These are phyloP conservation scores for Talaromyces ruber DNA, from an alignment of 495 filamentous ascomycete species.

Conservation along the genomic window DNA sequence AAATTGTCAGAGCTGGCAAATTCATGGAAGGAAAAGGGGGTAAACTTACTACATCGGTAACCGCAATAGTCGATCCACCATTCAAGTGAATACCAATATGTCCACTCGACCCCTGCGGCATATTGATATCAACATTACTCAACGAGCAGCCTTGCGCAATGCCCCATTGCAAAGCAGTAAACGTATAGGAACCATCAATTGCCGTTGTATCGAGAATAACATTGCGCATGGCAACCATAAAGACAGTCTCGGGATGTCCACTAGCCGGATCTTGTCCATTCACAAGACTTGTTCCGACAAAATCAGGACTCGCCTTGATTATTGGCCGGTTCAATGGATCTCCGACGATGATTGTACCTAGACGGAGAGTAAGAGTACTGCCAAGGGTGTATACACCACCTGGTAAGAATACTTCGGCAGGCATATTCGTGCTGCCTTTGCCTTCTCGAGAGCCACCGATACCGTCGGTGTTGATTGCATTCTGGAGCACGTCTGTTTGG, in stretches of 20 bases:
- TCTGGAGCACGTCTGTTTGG: conserved; percentile 32
- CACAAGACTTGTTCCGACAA: conserved; percentile 10
- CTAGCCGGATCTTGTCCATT: conserved; percentile 22
- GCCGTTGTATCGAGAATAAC: conserved; percentile 31
- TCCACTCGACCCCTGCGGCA: conserved; percentile 44
- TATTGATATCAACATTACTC: conserved; percentile 65
- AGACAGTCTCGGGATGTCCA: conserved; percentile 29
- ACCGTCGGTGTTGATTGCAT: conserved; percentile 28
- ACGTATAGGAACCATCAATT: conserved; percentile 13
- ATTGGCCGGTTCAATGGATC: conserved; percentile 12
- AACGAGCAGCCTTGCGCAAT: conserved; percentile 61
- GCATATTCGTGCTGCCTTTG: conserved; percentile 12
- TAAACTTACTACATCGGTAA: conserved; percentile 40
- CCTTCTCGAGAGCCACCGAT: conserved; percentile 25
- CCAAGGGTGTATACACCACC: conserved; percentile 25
- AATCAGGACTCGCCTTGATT: conserved; percentile 14
- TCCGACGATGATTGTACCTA: conserved; percentile 24
- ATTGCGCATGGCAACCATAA: conserved; percentile 35
- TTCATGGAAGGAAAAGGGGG: not conserved
- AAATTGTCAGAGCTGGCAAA: conserved; percentile 8
- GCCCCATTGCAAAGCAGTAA: conserved; percentile 52
- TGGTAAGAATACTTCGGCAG: conserved; percentile 29
- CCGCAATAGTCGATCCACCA: conserved; percentile 35
- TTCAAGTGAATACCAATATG: conserved; percentile 44
- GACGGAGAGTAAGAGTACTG: conserved; percentile 15